These are phyloP conservation scores for Coemansia sp. DNA, from an alignment of 192 early-diverging fungal genomes.

Conservation along the genomic window DNA sequence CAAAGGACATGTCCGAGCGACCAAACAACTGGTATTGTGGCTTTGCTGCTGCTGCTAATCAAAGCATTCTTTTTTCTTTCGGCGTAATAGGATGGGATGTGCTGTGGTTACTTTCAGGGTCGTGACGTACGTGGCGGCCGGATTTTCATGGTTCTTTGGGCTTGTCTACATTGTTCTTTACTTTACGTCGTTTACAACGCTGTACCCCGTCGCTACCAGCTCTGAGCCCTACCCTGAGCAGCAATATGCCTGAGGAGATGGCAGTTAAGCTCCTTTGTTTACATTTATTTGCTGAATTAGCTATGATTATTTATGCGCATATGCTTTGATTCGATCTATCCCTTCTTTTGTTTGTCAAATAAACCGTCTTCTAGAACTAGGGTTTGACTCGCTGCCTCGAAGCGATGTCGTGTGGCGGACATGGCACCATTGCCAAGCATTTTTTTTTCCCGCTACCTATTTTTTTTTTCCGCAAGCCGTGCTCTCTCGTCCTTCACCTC, in stretches of 20 bases:
- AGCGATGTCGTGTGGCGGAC: not conserved
- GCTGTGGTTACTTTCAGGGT: constrained; percentile 31
- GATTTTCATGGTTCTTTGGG: constrained; percentile 48
- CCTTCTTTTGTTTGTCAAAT: not conserved
- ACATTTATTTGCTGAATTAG: not conserved
- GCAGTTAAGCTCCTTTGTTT: not conserved
- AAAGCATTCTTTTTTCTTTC: not conserved
- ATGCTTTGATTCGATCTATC: not conserved
- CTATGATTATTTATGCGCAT: not conserved
- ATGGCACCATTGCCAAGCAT: not conserved
- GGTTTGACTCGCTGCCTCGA: not conserved
- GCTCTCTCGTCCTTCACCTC: too few relatives aligned
- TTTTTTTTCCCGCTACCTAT: not conserved
- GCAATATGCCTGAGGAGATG: not conserved
- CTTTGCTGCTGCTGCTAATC: not conserved
- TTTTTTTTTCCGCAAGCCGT: too few relatives aligned
- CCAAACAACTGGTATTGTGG: not conserved
- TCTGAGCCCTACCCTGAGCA: constrained; percentile 1
- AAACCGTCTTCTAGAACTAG: not conserved
- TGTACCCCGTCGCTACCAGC: constrained; percentile 36
- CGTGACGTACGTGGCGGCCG: constrained; percentile 39
- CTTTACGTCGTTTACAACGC: constrained; percentile 42
- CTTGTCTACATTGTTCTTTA: constrained; percentile 47
- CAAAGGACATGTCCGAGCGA: not conserved
- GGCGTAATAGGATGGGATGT: constrained; percentile 41